These are phyloP conservation scores for Bryoglossum gracile DNA, from an alignment of 495 filamentous ascomycete genomes.

Conservation along the genomic window DNA sequence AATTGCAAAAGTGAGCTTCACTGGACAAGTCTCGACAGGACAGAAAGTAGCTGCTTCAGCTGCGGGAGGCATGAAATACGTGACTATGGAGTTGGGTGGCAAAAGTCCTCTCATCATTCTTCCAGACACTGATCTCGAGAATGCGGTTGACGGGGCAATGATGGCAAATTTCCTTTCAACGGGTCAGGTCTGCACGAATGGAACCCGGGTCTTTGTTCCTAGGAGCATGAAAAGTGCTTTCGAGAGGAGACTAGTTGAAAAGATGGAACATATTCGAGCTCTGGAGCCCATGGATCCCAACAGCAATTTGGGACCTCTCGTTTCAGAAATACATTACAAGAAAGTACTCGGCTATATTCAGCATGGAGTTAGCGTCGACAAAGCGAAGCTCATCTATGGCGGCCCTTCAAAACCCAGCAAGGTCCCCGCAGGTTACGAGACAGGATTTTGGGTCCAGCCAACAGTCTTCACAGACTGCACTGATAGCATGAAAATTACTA, in stretches of 20 bases:
- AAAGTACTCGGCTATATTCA: slow-evolving; percentile 65
- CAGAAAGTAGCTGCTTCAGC: slow-evolving; percentile 65
- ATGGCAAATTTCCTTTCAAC: slow-evolving; percentile 83
- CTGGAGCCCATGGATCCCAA: slow-evolving; percentile 59
- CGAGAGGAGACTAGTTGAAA: slow-evolving; percentile 55
- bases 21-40: slow-evolving; percentile 73
- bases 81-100: slow-evolving; percentile 79
- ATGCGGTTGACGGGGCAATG: slow-evolving; percentile 73
- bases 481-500: slow-evolving; percentile 62
- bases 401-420: slow-evolving; percentile 45
- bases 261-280: slow-evolving; percentile 58
- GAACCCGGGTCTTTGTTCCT: slow-evolving; percentile 71
- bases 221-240: slow-evolving; percentile 53
- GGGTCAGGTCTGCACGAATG: slow-evolving; percentile 81
- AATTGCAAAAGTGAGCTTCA: slow-evolving; percentile 77
- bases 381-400: slow-evolving; percentile 63
- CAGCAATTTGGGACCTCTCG: slow-evolving; percentile 74
- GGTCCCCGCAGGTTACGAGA: slow-evolving; percentile 44
- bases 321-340: slow-evolving; percentile 56
- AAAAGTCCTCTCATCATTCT: slow-evolving; percentile 69
- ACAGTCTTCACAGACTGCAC: slow-evolving; percentile 70
- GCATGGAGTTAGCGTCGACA: slow-evolving; percentile 61
- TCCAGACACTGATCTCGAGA: slow-evolving; percentile 63
- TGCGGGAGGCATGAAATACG: slow-evolving; percentile 72
- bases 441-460: slow-evolving; percentile 60